Base-by-base conservation (phyloP, 2,329 filamentous ascomycete species). In the Pseudopyrenochaeta lycopersici region DNA sequence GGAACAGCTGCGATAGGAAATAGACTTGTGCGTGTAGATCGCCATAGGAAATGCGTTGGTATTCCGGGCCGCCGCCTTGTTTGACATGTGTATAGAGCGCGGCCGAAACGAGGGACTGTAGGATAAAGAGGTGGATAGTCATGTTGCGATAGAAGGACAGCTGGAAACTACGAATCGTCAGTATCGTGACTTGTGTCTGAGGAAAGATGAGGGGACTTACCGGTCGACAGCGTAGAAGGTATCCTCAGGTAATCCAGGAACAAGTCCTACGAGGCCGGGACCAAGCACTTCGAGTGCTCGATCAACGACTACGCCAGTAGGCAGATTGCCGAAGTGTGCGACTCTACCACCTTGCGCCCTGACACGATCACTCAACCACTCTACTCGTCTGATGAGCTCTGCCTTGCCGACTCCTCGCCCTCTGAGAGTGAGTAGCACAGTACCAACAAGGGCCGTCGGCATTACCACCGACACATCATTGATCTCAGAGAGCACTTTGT, bases 101-200 rank as follows among this genome's bases (percentile, higher is more conserved):
- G 4, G 89, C 91, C 56, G 91, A 95, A 18, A 98, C 91, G 4
- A 99, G 82, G 0, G 94, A 90, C 73, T 98, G 93, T 2, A 92
- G 90, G 52, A 99, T 95, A 75, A 99, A 99, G 4, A 99, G 84
- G 72, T 99, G 95, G 57, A 99, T 99, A 0, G 94, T 97, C 95
- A 98, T 98, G 76, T 99, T 99, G 46, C 95, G 89, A 78, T 99
- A 99, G 76, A 99, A 99, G 0, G 92, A 97, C 9, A 99, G 84
- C 72, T 99, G 95, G 80, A 99, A 99, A 47, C 80, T 77, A 58
- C 3, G 46, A 11, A 7, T n/a, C 23, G 31, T 66, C 41, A 64
- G 54, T 40, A 3, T 23, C 35, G n/a, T 14, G 18, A n/a, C 9
- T 27, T 27, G 23, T 23, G 32, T 14, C 14, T 29, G 17, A 44